Evolutionary conservation across 768 basidiomycete genomes (phyloP).

Genomic region (Pluteus cervinus): DNA sequence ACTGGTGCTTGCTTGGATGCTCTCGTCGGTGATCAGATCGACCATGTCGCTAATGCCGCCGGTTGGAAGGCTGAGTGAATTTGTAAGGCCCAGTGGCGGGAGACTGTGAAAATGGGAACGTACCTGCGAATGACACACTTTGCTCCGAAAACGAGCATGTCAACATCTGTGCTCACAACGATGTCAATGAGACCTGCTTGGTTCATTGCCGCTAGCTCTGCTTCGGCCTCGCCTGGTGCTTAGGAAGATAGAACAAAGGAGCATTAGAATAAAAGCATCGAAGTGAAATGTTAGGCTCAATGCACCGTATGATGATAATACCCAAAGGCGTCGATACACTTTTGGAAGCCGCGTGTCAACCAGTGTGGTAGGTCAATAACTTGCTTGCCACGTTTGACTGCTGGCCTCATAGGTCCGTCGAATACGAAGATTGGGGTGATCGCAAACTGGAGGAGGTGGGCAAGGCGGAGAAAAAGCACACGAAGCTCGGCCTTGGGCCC

Average conservation of each 20-base stretch:
- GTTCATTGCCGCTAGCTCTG: background rate
- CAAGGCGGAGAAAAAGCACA: constrained; percentile 37
- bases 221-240: constrained; percentile 5
- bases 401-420: constrained; percentile 38
- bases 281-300: too few relatives aligned
- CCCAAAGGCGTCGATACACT: constrained; percentile 35
- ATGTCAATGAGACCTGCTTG: background rate
- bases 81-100: too few relatives aligned
- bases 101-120: too few relatives aligned
- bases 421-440: constrained; percentile 43
- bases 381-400: constrained; percentile 30
- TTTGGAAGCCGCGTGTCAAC: constrained; percentile 16
- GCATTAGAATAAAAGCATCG: background rate
- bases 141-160: constrained; percentile 2
- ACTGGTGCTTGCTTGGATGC: too few relatives aligned
- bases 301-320: constrained; percentile 25
- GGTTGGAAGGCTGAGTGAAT: too few relatives aligned
- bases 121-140: background rate
- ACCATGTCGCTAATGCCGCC: too few relatives aligned
- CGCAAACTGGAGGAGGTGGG: constrained; percentile 27
- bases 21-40: background rate
- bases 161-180: background rate
- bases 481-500: constrained; percentile 40
- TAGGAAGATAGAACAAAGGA: background rate
- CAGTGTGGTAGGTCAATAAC: constrained; percentile 22